These are phyloP conservation scores for Xylaria sp. DNA, from an alignment of 2,329 filamentous ascomycete species.

Conservation along the genomic window DNA sequence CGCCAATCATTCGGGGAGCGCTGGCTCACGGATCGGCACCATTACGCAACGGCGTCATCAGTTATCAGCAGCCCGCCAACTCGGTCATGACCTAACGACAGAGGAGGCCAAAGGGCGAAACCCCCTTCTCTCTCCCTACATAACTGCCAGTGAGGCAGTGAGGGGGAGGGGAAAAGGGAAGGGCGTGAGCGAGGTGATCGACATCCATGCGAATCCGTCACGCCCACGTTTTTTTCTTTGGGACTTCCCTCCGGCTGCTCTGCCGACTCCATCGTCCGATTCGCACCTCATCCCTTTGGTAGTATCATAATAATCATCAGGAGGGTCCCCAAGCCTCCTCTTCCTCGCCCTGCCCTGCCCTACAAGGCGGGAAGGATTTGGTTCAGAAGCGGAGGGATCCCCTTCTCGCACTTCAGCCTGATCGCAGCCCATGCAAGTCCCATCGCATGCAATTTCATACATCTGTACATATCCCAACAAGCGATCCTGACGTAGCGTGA, in stretches of 20 bases:
- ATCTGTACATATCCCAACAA: too few relatives aligned
- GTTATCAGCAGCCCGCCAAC: not conserved
- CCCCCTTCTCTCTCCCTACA: too few relatives aligned
- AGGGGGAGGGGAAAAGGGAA: too few relatives aligned
- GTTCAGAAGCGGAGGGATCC: too few relatives aligned
- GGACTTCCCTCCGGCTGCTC: not conserved
- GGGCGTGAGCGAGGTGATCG: not conserved
- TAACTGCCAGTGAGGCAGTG: too few relatives aligned
- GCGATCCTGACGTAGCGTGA: conserved; percentile 22
- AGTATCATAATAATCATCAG: not conserved
- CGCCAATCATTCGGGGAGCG: not conserved
- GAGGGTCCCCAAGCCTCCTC: not conserved
- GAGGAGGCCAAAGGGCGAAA: too few relatives aligned
- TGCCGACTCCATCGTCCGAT: not conserved
- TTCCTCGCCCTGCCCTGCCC: too few relatives aligned
- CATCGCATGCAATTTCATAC: not conserved
- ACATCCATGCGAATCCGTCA: not conserved
- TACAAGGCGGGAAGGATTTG: not conserved
- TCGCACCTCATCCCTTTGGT: not conserved
- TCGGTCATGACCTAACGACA: too few relatives aligned
- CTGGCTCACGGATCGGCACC: conserved; percentile 18
- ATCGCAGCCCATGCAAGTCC: not conserved
- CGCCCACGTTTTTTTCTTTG: not conserved
- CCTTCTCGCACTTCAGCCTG: not conserved
- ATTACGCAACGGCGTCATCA: conserved; percentile 19